Evolutionary conservation across 305 asterid species (phyloP).

Genomic region (Fraxinus greggii): DNA sequence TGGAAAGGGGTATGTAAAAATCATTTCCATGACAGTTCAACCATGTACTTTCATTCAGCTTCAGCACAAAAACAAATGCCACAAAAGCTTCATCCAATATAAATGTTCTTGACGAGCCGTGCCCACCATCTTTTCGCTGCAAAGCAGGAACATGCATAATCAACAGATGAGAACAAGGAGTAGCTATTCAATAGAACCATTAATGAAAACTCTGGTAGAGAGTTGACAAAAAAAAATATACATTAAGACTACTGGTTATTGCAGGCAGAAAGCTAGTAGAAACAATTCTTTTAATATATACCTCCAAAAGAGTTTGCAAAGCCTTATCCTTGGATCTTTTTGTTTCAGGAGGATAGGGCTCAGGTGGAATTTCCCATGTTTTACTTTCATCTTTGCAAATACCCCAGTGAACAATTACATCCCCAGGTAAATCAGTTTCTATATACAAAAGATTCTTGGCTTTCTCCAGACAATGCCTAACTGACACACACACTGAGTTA

Average conservation of each 20-base stretch:
- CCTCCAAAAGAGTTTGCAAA: slow-evolving; percentile 73
- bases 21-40: slow-evolving; percentile 69
- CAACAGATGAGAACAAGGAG: slow-evolving; percentile 17
- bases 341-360: slow-evolving; percentile 78
- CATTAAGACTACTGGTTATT: background rate
- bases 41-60: slow-evolving; percentile 71
- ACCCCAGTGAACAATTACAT: slow-evolving; percentile 90
- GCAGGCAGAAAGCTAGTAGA: slow-evolving; percentile 1
- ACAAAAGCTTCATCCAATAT: slow-evolving; percentile 52
- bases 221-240: slow-evolving; percentile 6
- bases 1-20: slow-evolving; percentile 65
- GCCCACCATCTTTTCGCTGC: slow-evolving; percentile 60
- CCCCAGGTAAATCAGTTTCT: slow-evolving; percentile 88
- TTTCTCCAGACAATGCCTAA: slow-evolving; percentile 44
- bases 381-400: slow-evolving; percentile 56
- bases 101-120: slow-evolving; percentile 64
- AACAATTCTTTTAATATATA: slow-evolving; percentile 23
- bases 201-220: background rate
- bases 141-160: slow-evolving; percentile 24
- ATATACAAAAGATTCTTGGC: slow-evolving; percentile 53
- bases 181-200: slow-evolving; percentile 1
- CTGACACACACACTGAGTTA: slow-evolving; percentile 58
- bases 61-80: slow-evolving; percentile 78
- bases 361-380: slow-evolving; percentile 75
- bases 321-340: slow-evolving; percentile 71